Evolutionary conservation across 768 basidiomycete species (phyloP), one percentile per base, ranked within the genome.

Genomic region (Zangia roseola): DNA sequence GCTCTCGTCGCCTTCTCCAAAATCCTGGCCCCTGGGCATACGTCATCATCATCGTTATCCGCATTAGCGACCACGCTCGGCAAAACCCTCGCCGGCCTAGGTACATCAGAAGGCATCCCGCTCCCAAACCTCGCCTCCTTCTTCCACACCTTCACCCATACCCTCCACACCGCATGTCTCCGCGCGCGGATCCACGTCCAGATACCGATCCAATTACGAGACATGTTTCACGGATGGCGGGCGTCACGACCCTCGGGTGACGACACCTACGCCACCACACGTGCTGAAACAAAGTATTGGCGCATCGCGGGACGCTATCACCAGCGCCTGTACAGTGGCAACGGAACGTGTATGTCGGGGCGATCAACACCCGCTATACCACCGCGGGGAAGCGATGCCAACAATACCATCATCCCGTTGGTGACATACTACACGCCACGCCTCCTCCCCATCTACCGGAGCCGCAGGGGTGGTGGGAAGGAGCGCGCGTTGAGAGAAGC

Each of bases 391-490:
- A 16, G 21, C 2, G 12, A 10, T 28, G 21, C 37, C 1, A 17
- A 17, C 5, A n/a, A n/a, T n/a, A 26, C 37, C 12, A 19, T 2
- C 44, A 38, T 67, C n/a, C 54, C 67, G 9, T 50, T 64, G 48
- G 61, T 72, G 19, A 55, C 56, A 6, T 71, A 65, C 13, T 71
- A 72, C 45, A 58, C 64, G 7, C 70, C 73, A 4, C 65, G 71
- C 3, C 53, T 78, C 8, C 68, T 75, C 10, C 75, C 75, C 1
- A 43, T 30, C 24, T 75, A 76, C 52, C 69, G 75, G 9, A 21
- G 26, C 33, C 23, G 10, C 23, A 16, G n/a, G 5, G n/a, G 40
- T 7, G 10, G 41, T 9, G 9, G 48, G 17, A 49, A 36, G 30
- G 28, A 12, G 13, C 47, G 37, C n/a, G 13, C 26, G 28, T 41